Base-by-base conservation (phyloP, 2,329 filamentous ascomycete species). In the Coniochaeta ligniaria region DNA sequence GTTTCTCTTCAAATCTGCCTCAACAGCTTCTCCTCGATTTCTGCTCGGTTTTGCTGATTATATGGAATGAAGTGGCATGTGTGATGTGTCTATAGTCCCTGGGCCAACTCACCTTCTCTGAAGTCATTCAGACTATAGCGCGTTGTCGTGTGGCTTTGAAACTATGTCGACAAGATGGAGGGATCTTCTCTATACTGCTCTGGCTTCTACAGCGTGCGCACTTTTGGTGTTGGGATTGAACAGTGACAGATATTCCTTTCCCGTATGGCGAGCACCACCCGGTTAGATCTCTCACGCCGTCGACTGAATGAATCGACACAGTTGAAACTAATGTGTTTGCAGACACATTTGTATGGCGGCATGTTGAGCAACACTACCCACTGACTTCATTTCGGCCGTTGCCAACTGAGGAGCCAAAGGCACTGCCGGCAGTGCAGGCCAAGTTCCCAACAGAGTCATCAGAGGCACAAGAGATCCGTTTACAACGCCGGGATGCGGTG, bases 351-450 rank as follows among this genome's bases (percentile, higher is more conserved):
- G 43, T 59, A 26, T 59, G 57, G 57, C 41, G 57, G 17, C 22
- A 59, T 2, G 57, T 59, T 17, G 41, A 59, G 16, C 57, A 47
- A 17, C 64, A 72, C 22, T 71, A 71, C 54, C 73, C 71, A 28
- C 63, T 67, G 28, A 26, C 64, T 1, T 63, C 68, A 8, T 64
- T 73, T 14, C 70, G 66, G 17, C 66, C 66, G 6, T 66, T 76
- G 12, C 74, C 74, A n/a, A 69, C 68, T 0, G 62, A 62, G 0
- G 54, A 65, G 28, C 70, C 72, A 0, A 58, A 68, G 33, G 64
- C 55, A 22, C 72, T 72, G 54, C 74, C 74, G 41, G 67, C 65
- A 56, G 67, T 76, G 26, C 74, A 76, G 62, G 65, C 70, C 2
- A 59, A 60, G 0, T 75, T 75, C 57, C 47, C 60, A 0, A 54